A percentile compares a stretch with the other conserved stretches of the same genome.
Conservation (phyloP, 306 rosid genomes). For the Rosa rugosa region DNA sequence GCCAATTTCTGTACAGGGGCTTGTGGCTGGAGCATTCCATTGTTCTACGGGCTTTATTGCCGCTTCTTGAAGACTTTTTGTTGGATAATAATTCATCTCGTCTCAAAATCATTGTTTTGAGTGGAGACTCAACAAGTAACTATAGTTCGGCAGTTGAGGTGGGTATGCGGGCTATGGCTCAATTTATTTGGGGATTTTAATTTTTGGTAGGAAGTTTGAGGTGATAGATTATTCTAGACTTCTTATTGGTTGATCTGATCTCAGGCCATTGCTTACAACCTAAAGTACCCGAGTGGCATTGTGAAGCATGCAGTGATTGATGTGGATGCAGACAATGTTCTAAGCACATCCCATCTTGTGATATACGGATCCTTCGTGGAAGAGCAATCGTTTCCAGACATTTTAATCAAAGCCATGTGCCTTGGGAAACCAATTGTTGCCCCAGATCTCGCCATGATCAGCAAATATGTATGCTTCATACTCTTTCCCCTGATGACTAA, state of each 20-base stretch:
- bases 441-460: conserved; percentile 75
- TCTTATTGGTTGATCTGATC: conserved; percentile 30
- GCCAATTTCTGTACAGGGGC: conserved; percentile 80
- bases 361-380: conserved; percentile 84
- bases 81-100: conserved; percentile 44
- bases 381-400: conserved; percentile 79
- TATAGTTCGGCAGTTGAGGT: conserved; percentile 80
- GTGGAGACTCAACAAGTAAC: conserved; percentile 67
- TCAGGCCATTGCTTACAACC: conserved; percentile 68
- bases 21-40: conserved; percentile 94
- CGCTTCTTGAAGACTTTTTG: conserved; percentile 54
- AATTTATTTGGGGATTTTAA: conserved; percentile 21
- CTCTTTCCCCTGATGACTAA: conserved; percentile 1
- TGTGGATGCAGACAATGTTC: conserved; percentile 53
- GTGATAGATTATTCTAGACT: conserved; percentile 23
- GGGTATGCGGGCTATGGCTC: conserved; percentile 14
- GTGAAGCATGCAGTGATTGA: conserved; percentile 74
- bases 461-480: conserved; percentile 62
- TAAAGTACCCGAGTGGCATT: conserved; percentile 72
- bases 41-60: conserved; percentile 73
- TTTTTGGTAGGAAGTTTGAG: neutral
- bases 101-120: conserved; percentile 65
- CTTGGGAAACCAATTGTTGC: conserved; percentile 88
- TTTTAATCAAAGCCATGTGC: conserved; percentile 86
- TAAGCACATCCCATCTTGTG: conserved; percentile 64